A percentile compares a stretch with the other conserved stretches of the same genome.
Evolutionary conservation across 441 rosid species (phyloP).

Genomic region (Breynia disticha): DNA sequence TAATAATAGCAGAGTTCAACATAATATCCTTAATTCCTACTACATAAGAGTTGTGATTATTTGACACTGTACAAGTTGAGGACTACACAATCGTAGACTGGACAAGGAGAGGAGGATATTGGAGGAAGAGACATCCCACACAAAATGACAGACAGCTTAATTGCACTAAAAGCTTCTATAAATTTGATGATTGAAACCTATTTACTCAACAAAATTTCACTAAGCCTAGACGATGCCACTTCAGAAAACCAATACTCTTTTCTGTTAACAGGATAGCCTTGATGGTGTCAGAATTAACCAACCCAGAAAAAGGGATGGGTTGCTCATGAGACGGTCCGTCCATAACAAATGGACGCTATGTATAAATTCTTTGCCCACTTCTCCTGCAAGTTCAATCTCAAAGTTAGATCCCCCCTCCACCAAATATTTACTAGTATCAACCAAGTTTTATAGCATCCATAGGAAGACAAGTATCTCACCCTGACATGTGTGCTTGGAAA

Average conservation of each 20-base stretch:
- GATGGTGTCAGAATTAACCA: neutral
- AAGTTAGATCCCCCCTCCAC: neutral
- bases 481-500: constrained; percentile 54
- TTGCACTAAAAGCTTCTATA: neutral
- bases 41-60: too few relatives aligned
- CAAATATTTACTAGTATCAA: too few relatives aligned
- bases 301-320: neutral
- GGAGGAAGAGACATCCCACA: too few relatives aligned
- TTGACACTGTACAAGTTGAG: too few relatives aligned
- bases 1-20: too few relatives aligned
- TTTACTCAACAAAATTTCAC: neutral
- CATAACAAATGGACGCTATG: constrained; percentile 7
- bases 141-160: too few relatives aligned
- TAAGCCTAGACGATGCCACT: neutral
- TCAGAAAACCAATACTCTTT: neutral
- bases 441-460: neutral
- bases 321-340: constrained; percentile 18
- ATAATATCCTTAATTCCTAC: too few relatives aligned
- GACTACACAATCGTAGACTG: too few relatives aligned
- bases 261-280: neutral
- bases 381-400: constrained; percentile 33
- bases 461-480: neutral
- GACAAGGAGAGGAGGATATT: too few relatives aligned
- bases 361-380: constrained; percentile 78
- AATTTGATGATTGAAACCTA: neutral